These are phyloP conservation scores for Hypoxylon perforatum DNA, from an alignment of 495 filamentous ascomycete genomes.

Conservation along the genomic window DNA sequence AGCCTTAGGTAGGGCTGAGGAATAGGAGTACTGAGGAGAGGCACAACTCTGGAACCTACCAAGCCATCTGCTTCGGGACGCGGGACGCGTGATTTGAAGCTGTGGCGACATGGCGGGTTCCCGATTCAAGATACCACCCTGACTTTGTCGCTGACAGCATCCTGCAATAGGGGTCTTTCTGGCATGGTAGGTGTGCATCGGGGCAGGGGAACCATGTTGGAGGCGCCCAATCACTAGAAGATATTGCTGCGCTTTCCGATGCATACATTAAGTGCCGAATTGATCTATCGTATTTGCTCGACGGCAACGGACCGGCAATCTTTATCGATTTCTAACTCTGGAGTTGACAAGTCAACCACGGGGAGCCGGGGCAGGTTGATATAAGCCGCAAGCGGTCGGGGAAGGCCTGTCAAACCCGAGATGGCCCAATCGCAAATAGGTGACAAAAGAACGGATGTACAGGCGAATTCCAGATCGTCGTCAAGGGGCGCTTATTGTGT, in stretches of 20 bases:
- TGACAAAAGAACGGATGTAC: background rate
- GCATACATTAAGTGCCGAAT: slow-evolving; percentile 26
- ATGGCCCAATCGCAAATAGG: slow-evolving; percentile 26
- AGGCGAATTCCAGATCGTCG: slow-evolving; percentile 13
- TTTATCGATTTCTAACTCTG: slow-evolving; percentile 12
- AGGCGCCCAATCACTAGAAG: slow-evolving; percentile 10
- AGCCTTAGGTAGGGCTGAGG: slow-evolving; percentile 33
- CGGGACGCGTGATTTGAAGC: slow-evolving; percentile 24
- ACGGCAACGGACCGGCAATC: slow-evolving; percentile 31
- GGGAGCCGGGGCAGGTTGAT: slow-evolving; percentile 30
- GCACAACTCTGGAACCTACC: slow-evolving; percentile 27
- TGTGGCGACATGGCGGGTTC: slow-evolving; percentile 14
- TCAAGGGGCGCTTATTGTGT: slow-evolving; percentile 1
- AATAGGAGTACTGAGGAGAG: slow-evolving; percentile 11
- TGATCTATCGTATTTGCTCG: slow-evolving; percentile 31
- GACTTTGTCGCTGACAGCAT: slow-evolving; percentile 7
- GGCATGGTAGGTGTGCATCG: slow-evolving; percentile 15
- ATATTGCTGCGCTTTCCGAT: slow-evolving; percentile 21
- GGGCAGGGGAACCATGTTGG: slow-evolving; percentile 15
- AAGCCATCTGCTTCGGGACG: slow-evolving; percentile 5
- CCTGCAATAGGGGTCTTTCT: slow-evolving; percentile 34
- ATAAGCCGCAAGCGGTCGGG: slow-evolving; percentile 27
- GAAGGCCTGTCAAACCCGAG: slow-evolving; percentile 14
- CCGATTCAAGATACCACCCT: slow-evolving; percentile 27
- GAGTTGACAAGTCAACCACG: slow-evolving; percentile 34